Evolutionary conservation across 257 asterid species (phyloP), one percentile per base, ranked within the genome.

Genomic region (Fraxinus anomala): DNA sequence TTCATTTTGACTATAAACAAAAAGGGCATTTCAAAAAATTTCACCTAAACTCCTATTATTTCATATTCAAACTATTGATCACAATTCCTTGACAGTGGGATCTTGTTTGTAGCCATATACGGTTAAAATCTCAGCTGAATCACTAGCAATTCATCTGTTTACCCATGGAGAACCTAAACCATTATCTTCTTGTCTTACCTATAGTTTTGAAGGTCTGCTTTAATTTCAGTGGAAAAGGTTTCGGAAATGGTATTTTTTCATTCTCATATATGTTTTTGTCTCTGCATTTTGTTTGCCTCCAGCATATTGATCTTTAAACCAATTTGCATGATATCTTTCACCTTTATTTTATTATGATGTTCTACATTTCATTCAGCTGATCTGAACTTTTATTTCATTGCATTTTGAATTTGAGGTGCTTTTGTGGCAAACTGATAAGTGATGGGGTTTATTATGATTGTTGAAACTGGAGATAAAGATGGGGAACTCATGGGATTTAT

Each of bases 171-270:
- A 31, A 36, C 2, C 39, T 16, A 13, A 13, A 16, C 44, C 17
- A 68, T 68, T 33, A 30, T 36, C 42, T 70, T 14, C 16, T 39
- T 70, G 47, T 36, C 14, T n/a, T 70, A n/a, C 73, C 47, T 26
- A 5, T 23, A 21, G 31, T 54, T 31, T 63, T 76, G 51, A 42
- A 33, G 76, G 69, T n/a, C 72, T 9, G 21, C 82, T 76, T 68
- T 80, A 82, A 81, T 85, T 84, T 87, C 90, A 81, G 84, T 80
- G 86, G 66, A 80, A 77, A 39, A 30, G 47, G 70, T 80, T 82
- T 79, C 79, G 91, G 86, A 77, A 89, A 87, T 78, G 70, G 83
- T 82, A 68, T 68, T 70, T 37, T 73, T 79, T 80, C 77, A 49
- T 82, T 76, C 75, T n/a, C 82, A 80, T 82, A 40, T 81, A 80